phyloP scores from a whole-genome alignment of 495 filamentous ascomycete species.

The Sabuloglossum arenarium region DNA sequence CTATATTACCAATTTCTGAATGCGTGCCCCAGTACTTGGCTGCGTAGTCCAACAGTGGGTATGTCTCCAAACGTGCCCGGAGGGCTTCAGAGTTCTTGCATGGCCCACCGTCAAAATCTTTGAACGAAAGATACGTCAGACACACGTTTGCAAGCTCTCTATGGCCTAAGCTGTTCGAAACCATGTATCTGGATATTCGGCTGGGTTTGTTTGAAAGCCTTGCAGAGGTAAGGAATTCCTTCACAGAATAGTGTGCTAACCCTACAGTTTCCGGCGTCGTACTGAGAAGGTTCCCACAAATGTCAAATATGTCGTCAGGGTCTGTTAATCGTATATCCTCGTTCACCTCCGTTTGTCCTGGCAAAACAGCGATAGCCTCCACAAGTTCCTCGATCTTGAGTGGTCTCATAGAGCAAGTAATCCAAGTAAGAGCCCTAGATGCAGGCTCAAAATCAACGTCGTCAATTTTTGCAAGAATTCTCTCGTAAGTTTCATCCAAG shows the following conservation, averaged over 20 bases:
- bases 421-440: background rate
- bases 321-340: background rate
- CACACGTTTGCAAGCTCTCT: background rate
- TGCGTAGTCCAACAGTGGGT: background rate
- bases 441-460: background rate
- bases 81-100: background rate
- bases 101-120: background rate
- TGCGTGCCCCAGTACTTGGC: background rate
- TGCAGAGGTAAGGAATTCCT: background rate
- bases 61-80: background rate
- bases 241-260: background rate
- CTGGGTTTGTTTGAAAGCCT: background rate
- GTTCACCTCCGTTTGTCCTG: background rate
- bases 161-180: background rate
- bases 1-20: background rate
- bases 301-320: background rate
- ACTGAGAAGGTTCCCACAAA: background rate
- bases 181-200: background rate
- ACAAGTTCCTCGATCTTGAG: background rate
- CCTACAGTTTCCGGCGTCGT: background rate
- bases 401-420: background rate
- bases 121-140: background rate
- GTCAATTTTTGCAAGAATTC: background rate
- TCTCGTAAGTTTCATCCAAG: background rate
- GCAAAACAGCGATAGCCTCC: background rate